Percentiles rank a stretch among this genome's conserved stretches.
Conservation (phyloP, 2,329 filamentous ascomycete genomes). For the Ascochyta lentis region DNA sequence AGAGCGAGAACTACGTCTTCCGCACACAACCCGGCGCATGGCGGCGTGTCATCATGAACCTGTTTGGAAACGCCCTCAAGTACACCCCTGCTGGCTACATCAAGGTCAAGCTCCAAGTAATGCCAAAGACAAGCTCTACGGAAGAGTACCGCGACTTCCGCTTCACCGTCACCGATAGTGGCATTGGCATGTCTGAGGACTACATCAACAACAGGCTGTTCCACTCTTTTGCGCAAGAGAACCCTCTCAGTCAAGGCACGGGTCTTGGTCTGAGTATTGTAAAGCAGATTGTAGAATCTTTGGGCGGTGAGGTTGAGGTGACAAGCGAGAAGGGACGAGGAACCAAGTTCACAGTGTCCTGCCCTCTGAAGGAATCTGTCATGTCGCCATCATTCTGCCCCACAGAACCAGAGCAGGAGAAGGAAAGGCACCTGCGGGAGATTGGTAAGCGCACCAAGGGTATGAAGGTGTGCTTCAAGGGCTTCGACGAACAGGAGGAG, state of each 20-base stretch:
- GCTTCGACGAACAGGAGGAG: constrained; percentile 44
- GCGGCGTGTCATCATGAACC: constrained; percentile 50
- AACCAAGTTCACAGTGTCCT: constrained; percentile 48
- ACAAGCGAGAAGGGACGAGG: constrained; percentile 45
- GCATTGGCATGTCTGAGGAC: constrained; percentile 51
- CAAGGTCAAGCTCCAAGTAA: constrained; percentile 45
- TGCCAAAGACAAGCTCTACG: constrained; percentile 21
- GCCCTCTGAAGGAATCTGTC: constrained; percentile 40
- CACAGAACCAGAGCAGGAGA: constrained; percentile 29
- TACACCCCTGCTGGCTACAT: constrained; percentile 48
- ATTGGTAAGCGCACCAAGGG: constrained; percentile 39
- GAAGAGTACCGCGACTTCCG: constrained; percentile 40
- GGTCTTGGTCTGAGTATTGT: constrained; percentile 51
- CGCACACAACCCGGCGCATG: constrained; percentile 48
- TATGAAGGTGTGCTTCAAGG: constrained; percentile 41
- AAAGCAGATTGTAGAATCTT: constrained; percentile 47
- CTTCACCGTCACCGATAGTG: constrained; percentile 47
- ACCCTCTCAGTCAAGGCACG: constrained; percentile 48
- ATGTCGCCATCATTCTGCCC: constrained; percentile 39
- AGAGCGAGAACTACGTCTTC: constrained; percentile 45
- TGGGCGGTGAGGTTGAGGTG: constrained; percentile 48
- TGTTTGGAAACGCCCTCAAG: constrained; percentile 51
- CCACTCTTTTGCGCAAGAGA: constrained; percentile 50
- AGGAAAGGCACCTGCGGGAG: constrained; percentile 31
- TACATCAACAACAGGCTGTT: constrained; percentile 48